phyloP scores from a whole-genome alignment of 2,329 filamentous ascomycete species.

The Coniosporium tulheliwenetii region DNA sequence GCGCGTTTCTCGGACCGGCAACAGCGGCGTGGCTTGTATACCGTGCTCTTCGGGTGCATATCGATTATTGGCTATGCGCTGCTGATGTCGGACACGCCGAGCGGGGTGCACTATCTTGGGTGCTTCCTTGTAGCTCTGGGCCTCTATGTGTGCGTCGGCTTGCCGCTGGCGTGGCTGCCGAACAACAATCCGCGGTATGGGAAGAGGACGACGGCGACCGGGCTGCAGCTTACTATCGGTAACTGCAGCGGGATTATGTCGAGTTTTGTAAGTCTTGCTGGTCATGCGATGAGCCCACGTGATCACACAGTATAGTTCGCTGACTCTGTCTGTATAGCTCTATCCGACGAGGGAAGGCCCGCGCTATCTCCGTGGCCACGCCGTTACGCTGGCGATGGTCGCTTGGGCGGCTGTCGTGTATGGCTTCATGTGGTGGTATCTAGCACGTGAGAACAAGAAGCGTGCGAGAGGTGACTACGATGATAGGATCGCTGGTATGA shows the following conservation, averaged over 20 bases:
- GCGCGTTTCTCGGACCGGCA: constrained; percentile 52
- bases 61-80: constrained; percentile 55
- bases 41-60: constrained; percentile 44
- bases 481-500: constrained; percentile 21
- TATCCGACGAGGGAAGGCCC: constrained; percentile 30
- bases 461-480: constrained; percentile 24
- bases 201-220: constrained; percentile 58
- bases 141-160: constrained; percentile 44
- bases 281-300: not conserved
- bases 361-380: constrained; percentile 34
- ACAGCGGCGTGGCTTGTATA: constrained; percentile 50
- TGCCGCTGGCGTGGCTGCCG: constrained; percentile 43
- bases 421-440: constrained; percentile 21
- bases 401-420: constrained; percentile 22
- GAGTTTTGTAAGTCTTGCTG: constrained; percentile 42
- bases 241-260: constrained; percentile 61
- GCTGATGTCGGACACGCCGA: constrained; percentile 42
- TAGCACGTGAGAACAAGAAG: constrained; percentile 19
- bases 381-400: constrained; percentile 34
- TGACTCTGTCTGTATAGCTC: constrained; percentile 15
- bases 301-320: constrained; percentile 5
- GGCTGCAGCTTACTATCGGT: constrained; percentile 54
- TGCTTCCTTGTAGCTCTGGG: constrained; percentile 64
- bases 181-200: constrained; percentile 60
- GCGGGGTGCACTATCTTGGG: constrained; percentile 56